A percentile compares a stretch with the other conserved stretches of the same genome.
Conservation (phyloP, 139 green algal species). For the Astrephomene gubernaculifera region DNA sequence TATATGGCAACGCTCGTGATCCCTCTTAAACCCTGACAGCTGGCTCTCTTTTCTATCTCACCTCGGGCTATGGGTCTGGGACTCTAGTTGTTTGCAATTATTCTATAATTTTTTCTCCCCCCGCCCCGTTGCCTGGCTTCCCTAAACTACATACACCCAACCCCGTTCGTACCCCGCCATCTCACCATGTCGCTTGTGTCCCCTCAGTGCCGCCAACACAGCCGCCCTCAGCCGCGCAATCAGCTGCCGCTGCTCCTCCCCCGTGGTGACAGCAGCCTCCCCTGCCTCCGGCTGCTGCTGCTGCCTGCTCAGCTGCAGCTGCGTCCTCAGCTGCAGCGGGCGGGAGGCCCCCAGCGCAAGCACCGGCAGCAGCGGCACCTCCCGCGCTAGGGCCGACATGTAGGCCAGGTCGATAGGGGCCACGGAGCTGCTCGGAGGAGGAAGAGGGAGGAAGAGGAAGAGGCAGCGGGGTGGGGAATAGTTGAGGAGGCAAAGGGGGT, state of each 20-base stretch:
- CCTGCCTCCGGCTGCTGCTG: not conserved
- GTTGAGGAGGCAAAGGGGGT: not conserved
- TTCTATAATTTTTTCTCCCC: too few species aligned
- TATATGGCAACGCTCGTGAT: too few species aligned
- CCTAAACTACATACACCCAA: too few species aligned
- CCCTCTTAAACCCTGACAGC: too few species aligned
- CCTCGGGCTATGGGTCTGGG: too few species aligned
- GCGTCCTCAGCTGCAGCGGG: too few species aligned
- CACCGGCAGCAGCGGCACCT: slow-evolving; percentile 38
- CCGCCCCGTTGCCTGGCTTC: too few species aligned
- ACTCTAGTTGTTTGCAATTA: too few species aligned
- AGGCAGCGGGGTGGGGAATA: not conserved
- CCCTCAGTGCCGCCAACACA: slow-evolving; percentile 14
- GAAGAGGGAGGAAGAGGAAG: not conserved
- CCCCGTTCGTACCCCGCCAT: too few species aligned
- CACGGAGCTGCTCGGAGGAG: not conserved
- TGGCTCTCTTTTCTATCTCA: too few species aligned
- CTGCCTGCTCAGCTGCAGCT: not conserved
- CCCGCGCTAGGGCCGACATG: slow-evolving; percentile 26
- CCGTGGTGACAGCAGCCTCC: not conserved
- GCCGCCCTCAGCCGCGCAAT: not conserved
- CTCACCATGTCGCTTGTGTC: not conserved
- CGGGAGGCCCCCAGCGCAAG: not conserved
- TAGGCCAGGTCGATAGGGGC: slow-evolving; percentile 8
- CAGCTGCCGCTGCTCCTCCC: not conserved